Base-by-base conservation (phyloP, 306 rosid genomes). In the Trifolium pratense region DNA sequence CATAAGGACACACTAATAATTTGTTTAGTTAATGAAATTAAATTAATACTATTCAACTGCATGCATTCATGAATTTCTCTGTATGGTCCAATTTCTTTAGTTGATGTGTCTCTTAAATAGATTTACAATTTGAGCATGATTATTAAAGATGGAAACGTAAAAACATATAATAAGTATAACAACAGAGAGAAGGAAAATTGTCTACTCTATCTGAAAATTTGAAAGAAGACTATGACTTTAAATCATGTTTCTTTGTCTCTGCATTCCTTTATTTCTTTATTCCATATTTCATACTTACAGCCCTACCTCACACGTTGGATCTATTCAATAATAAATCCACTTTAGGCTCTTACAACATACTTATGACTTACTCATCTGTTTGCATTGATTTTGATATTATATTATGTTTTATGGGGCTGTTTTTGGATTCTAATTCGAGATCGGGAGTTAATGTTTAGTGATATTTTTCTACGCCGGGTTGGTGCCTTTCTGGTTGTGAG, bases 191-290 rank as follows among this genome's bases (percentile, higher is more conserved):
- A 23, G 73, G 82, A 66, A 64, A 26, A 56, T 70, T 84, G 81
- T 84, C 82, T 81, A 77, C 56, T 59, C 37, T n/a, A n/a, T n/a
- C n/a, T 78, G 69, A 69, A 84, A 80, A 84, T 70, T 78, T 63
- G 78, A 78, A 84, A 81, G 81, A 57, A 61, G 48, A 74, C 68
- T 84, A 36, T 57, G 29, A 65, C 85, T 84, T 75, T 84, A 66
- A 80, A 66, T 74, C 78, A 40, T 80, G 85, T 84, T 81, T 84
- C 83, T 74, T 81, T 84, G 88, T 84, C 85, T 79, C 75, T 66
- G 0, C 32, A 71, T 67, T 78, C 65, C 55, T 34, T 68, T 73
- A 64, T 68, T 66, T 66, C 81, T 84, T 76, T 68, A 66, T 66
- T 79, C 73, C 71, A 78, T 65, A 21, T 78, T 62, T 70, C 52